phyloP scores from a whole-genome alignment of 2,329 filamentous ascomycete genomes.

The Diplocarpon rosae region DNA sequence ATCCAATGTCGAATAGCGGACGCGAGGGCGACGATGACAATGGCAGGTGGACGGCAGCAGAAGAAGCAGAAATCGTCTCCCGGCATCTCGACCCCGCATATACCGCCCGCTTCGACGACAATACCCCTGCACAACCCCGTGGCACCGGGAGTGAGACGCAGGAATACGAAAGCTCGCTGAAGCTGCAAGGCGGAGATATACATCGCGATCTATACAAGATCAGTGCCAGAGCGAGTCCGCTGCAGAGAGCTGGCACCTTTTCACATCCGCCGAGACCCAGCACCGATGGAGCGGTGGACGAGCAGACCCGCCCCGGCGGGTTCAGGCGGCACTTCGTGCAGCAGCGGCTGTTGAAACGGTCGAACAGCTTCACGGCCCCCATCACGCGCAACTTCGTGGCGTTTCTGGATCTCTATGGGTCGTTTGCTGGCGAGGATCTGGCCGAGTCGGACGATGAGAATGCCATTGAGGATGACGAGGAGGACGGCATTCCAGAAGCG shows the following conservation, averaged over 20 bases:
- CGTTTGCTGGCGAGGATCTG: slow-evolving; percentile 91
- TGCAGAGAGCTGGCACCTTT: slow-evolving; percentile 55
- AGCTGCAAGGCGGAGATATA: slow-evolving; percentile 65
- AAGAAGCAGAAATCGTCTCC: slow-evolving; percentile 29
- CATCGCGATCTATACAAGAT: slow-evolving; percentile 70
- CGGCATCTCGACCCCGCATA: slow-evolving; percentile 33
- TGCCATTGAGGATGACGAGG: slow-evolving; percentile 39
- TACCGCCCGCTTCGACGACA: slow-evolving; percentile 33
- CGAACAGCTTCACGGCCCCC: slow-evolving; percentile 38
- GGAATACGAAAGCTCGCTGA: slow-evolving; percentile 51
- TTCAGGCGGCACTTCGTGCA: slow-evolving; percentile 42
- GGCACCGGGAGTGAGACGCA: slow-evolving; percentile 22
- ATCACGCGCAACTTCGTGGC: slow-evolving; percentile 88
- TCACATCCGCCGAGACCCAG: slow-evolving; percentile 36
- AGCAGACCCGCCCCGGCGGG: slow-evolving; percentile 39
- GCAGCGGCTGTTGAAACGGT: slow-evolving; percentile 16
- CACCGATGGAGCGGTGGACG: slow-evolving; percentile 31
- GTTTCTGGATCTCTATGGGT: slow-evolving; percentile 84
- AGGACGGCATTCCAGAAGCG: slow-evolving; percentile 50
- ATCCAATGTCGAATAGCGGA: slow-evolving; percentile 6
- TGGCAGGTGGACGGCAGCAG: slow-evolving; percentile 10
- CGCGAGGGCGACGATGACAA: slow-evolving; percentile 2
- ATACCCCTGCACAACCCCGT: slow-evolving; percentile 6
- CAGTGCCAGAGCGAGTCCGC: slow-evolving; percentile 42
- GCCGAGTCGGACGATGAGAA: slow-evolving; percentile 51